These are phyloP conservation scores for Annulohypoxylon bovei DNA, from an alignment of 495 filamentous ascomycete genomes.

Conservation along the genomic window DNA sequence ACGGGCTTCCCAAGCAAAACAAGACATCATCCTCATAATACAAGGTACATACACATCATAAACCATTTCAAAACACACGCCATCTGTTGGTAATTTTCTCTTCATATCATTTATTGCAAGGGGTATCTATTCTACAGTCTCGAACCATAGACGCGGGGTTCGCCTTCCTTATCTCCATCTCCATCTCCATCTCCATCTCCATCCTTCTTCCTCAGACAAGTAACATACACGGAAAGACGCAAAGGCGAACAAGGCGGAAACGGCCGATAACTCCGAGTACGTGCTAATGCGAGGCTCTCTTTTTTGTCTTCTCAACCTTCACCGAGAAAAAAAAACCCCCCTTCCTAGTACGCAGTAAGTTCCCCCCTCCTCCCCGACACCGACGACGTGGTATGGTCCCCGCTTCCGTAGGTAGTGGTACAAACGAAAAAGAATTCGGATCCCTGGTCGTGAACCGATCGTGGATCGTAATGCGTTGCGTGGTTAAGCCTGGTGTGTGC, in stretches of 20 bases:
- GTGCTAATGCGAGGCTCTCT: slow-evolving; percentile 29
- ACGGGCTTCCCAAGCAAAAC: too few species aligned
- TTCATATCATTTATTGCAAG: slow-evolving; percentile 38
- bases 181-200: not conserved
- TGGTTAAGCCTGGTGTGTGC: not conserved
- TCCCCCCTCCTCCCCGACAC: slow-evolving; percentile 5
- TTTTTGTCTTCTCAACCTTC: slow-evolving; percentile 14
- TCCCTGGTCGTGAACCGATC: not conserved
- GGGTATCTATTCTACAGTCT: slow-evolving; percentile 52
- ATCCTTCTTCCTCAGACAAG: slow-evolving; percentile 1
- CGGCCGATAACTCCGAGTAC: slow-evolving; percentile 36
- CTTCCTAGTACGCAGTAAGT: not conserved
- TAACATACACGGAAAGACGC: slow-evolving; percentile 11
- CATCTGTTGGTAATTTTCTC: not conserved
- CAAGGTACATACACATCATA: too few species aligned
- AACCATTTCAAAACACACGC: not conserved
- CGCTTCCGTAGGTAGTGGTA: not conserved
- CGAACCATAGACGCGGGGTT: slow-evolving; percentile 39
- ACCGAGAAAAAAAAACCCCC: not conserved
- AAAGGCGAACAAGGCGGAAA: slow-evolving; percentile 11
- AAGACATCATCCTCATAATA: too few species aligned
- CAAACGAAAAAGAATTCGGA: slow-evolving; percentile 14
- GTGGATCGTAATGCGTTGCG: slow-evolving; percentile 6
- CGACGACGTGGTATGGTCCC: not conserved
- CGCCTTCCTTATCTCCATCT: slow-evolving; percentile 2